Evolutionary conservation across 202 grass and related monocot genomes (phyloP), one percentile per base, ranked within the genome.

Genomic region (Zoysia matrella): DNA sequence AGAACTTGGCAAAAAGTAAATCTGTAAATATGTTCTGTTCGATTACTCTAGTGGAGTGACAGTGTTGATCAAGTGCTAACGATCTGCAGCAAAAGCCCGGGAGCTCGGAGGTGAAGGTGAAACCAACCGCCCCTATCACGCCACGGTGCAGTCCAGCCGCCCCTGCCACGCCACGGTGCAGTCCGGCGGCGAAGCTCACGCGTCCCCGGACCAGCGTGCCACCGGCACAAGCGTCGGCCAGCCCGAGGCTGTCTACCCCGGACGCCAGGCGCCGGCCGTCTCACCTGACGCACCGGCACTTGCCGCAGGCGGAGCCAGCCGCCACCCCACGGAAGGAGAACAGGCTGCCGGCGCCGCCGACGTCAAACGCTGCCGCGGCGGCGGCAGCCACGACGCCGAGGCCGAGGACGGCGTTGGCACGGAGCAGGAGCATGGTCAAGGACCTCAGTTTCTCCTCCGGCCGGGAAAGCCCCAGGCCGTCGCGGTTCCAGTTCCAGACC

Each of bases 261-360:
- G 82, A 77, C 73, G 0, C 15, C 7, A 47, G 42, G 55, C 74
- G 79, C 52, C 78, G 74, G 16, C 7, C 83, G 1, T 1, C 36
- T 9, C 69, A 72, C 47, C 46, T 36, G 2, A 22, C 22, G 22
- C 81, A 70, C 5, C 81, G 64, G 12, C 72, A 46, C 11, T 10
- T 39, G 15, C 22, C 56, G 11, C 74, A 45, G 48, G 2, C 41
- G 13, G 58, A 65, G 44, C 84, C 78, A 9, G 82, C 86, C n/a
- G 16, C 85, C 64, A 78, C 80, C 40, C 91, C 75, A 41, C 75
- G 85, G 36, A 94, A 90, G 68, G 85, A 90, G 82, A 97, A 88
- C 85, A 90, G 86, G 76, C 47, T 73, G 60, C 90, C 90, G 0
- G 22, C 22, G 22, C 22, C 22, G 22, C 42, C 47, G 57, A 47